Conservation (phyloP, 2,329 filamentous ascomycete genomes). For the Tolypocladium inflatum region DNA sequence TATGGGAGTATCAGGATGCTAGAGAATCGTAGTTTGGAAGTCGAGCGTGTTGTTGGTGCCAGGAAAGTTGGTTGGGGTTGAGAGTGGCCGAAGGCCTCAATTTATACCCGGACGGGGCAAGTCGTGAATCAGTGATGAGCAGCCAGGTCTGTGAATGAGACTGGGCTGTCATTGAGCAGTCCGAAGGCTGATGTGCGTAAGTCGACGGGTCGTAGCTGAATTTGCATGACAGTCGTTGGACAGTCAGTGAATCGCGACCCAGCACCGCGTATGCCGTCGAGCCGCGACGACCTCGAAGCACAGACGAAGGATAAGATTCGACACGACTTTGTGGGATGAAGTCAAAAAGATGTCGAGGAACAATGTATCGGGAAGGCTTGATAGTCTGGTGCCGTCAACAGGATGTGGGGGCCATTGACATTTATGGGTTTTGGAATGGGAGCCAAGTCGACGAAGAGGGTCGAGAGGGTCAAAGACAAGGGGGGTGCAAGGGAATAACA, state of each 20-base stretch:
- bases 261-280: not conserved
- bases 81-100: not conserved
- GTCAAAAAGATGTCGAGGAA: not conserved
- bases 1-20: too few species aligned
- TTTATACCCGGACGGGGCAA: not conserved
- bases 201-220: not conserved
- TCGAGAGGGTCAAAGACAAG: not conserved
- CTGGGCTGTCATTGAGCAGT: not conserved
- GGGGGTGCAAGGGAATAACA: slow-evolving; percentile 3
- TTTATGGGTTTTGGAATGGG: slow-evolving; percentile 22
- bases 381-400: not conserved
- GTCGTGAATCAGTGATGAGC: not conserved
- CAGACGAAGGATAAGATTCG: too few species aligned
- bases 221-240: not conserved
- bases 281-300: not conserved
- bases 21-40: not conserved
- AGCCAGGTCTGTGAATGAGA: not conserved
- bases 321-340: not conserved
- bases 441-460: not conserved
- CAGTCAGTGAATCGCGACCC: not conserved
- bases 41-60: not conserved
- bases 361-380: not conserved
- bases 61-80: not conserved
- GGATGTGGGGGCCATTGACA: slow-evolving; percentile 17
- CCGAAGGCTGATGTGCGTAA: not conserved